Conservation (phyloP, 768 basidiomycete genomes). For the Kwoniella botswanensis region DNA sequence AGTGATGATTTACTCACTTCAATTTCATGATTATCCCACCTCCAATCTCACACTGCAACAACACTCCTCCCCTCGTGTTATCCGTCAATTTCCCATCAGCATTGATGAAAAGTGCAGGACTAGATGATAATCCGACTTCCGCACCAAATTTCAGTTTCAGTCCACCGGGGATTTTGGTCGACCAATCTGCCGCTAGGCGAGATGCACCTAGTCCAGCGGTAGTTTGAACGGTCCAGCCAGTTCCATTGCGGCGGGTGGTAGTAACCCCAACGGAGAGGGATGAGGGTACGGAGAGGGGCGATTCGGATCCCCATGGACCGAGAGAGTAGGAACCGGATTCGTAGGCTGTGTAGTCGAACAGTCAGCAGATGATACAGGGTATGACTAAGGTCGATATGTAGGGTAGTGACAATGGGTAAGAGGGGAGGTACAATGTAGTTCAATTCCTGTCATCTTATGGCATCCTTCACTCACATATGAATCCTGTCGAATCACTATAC, state of each 20-base stretch:
- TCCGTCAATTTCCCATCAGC: constrained; percentile 57
- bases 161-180: constrained; percentile 50
- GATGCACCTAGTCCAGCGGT: constrained; percentile 46
- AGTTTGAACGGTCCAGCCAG: constrained; percentile 56
- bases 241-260: constrained; percentile 40
- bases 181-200: constrained; percentile 50
- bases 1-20: constrained; percentile 31
- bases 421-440: too few species aligned
- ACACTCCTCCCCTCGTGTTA: constrained; percentile 50
- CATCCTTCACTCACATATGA: constrained; percentile 38
- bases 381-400: too few species aligned
- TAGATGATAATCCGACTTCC: constrained; percentile 36
- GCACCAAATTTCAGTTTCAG: constrained; percentile 54
- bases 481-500: constrained; percentile 56
- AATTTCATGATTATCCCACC: constrained; percentile 55
- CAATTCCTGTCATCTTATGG: too few species aligned
- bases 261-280: constrained; percentile 54
- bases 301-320: constrained; percentile 55
- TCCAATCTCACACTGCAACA: constrained; percentile 44
- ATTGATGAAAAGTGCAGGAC: constrained; percentile 51
- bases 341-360: constrained; percentile 29
- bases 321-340: constrained; percentile 56
- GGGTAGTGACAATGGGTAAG: too few species aligned
- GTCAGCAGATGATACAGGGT: not conserved
- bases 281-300: constrained; percentile 43